These are phyloP conservation scores for Fusarium buharicum DNA, from an alignment of 2,329 filamentous ascomycete species.

Conservation along the genomic window DNA sequence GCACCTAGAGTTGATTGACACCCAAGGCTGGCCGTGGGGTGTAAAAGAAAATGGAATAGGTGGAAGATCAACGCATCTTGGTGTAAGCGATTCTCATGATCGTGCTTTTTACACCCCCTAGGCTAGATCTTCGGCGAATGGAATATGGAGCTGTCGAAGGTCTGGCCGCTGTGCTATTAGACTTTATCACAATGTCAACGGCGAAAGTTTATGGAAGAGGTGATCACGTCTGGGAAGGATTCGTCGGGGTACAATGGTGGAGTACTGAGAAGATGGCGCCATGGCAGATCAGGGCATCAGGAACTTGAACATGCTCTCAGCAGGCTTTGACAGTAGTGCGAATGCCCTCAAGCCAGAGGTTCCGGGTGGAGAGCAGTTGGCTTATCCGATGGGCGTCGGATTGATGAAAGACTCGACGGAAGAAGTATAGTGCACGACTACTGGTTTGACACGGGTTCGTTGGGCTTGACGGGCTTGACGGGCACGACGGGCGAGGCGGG, in stretches of 20 bases:
- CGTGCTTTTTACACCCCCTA: too few relatives aligned
- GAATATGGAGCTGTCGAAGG: neutral
- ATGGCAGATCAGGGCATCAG: neutral
- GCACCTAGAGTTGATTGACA: neutral
- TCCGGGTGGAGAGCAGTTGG: slow-evolving; percentile 8
- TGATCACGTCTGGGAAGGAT: slow-evolving; percentile 6
- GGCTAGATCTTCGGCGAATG: slow-evolving; percentile 7
- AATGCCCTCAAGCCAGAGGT: slow-evolving; percentile 11
- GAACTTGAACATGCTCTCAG: neutral
- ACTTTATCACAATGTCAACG: slow-evolving; percentile 31
- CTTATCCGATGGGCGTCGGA: slow-evolving; percentile 10
- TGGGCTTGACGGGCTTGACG: slow-evolving; percentile 26
- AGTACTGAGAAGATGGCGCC: slow-evolving; percentile 5
- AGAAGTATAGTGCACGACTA: slow-evolving; percentile 26
- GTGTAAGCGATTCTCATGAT: too few relatives aligned
- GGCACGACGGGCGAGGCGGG: too few relatives aligned
- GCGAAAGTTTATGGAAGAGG: slow-evolving; percentile 30
- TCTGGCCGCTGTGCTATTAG: slow-evolving; percentile 14
- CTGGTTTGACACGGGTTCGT: slow-evolving; percentile 20
- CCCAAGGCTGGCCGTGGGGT: too few relatives aligned
- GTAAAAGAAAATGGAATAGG: too few relatives aligned
- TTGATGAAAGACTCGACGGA: slow-evolving; percentile 32
- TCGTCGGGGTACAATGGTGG: slow-evolving; percentile 3
- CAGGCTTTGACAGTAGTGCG: neutral
- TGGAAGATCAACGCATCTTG: too few relatives aligned